Conservation (phyloP, 768 basidiomycete genomes). For the Albatrellus ellisii region DNA sequence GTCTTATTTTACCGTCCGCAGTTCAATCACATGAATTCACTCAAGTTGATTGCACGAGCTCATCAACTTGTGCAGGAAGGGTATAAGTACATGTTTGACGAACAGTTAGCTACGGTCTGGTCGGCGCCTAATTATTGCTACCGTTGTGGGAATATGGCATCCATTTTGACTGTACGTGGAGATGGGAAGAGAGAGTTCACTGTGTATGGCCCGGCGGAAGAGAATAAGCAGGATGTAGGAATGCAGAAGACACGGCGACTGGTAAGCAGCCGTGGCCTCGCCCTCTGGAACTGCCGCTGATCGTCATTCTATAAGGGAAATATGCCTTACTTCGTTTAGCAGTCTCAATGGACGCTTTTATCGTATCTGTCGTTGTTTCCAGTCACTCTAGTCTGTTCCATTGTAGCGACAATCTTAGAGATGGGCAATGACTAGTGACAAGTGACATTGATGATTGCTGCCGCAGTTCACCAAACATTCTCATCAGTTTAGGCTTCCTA, state of each 20-base stretch:
- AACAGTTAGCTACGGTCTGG: slow-evolving; percentile 87
- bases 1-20: slow-evolving; percentile 17
- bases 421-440: no score
- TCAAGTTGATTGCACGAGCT: slow-evolving; percentile 83
- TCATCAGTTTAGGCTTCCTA: no score
- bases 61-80: slow-evolving; percentile 97
- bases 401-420: no score
- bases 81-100: slow-evolving; percentile 95
- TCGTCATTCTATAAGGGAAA: slow-evolving; percentile 3
- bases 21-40: slow-evolving; percentile 89
- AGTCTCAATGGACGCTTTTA: not conserved
- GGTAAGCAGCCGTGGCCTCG: slow-evolving; percentile 30
- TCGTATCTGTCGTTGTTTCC: no score
- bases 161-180: slow-evolving; percentile 75
- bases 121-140: slow-evolving; percentile 84
- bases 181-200: slow-evolving; percentile 56
- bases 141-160: slow-evolving; percentile 82
- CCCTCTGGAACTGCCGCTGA: not conserved
- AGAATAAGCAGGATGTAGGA: slow-evolving; percentile 79
- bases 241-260: slow-evolving; percentile 55
- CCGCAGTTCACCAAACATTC: no score
- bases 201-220: slow-evolving; percentile 77
- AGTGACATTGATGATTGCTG: no score
- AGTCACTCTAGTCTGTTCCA: no score
- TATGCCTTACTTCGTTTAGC: not conserved